Evolutionary conservation across 176 grass and related monocot genomes (phyloP), one percentile per base, ranked within the genome.

Genomic region (Echinochloa phyllopogon): DNA sequence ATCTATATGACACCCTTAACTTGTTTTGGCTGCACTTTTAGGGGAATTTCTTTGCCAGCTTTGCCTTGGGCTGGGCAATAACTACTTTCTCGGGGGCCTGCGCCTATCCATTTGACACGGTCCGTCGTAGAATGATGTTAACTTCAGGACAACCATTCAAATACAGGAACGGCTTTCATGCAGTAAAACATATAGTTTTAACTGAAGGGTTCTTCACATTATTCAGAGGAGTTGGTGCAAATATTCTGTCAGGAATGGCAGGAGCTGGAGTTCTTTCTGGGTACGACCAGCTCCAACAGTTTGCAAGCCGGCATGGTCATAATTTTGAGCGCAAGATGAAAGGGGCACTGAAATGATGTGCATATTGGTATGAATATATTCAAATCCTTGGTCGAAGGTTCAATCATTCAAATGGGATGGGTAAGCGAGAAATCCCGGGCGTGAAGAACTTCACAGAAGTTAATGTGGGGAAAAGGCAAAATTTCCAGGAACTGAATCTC

Each of bases 61-160:
- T 98, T 86, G 84, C 87, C 29, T 75, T 98, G 77, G 96, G 91
- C 53, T 95, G 96, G 96, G 60, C 89, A 41, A 89, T 94, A 81
- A 98, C 96, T n/a, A 98, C 91, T 50, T 98, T 92, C 83, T 98
- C 96, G 0, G 93, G 96, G 64, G 69, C 89, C 8, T 98, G 91
- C 13, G 89, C 89, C 64, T 92, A 95, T 73, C 96, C 93, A 87
- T 98, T 98, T 4, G 96, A 98, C 62, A 98, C 96, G 21, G 84
- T 98, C 66, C 93, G 93, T 15, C 79, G 96, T 65, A 94, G 96
- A 77, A 98, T 98, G 96, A 95, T 98, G 96, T 65, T 98, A 41
- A 95, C 96, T 42, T 94, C 96, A 24, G 85, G 87, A 44, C 83
- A 98, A 10, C 85, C 91, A 21, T 87, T 82, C 77, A 98, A 98